These are phyloP conservation scores for Leccinellum rugosiceps DNA, from an alignment of 768 basidiomycete species.

Conservation along the genomic window DNA sequence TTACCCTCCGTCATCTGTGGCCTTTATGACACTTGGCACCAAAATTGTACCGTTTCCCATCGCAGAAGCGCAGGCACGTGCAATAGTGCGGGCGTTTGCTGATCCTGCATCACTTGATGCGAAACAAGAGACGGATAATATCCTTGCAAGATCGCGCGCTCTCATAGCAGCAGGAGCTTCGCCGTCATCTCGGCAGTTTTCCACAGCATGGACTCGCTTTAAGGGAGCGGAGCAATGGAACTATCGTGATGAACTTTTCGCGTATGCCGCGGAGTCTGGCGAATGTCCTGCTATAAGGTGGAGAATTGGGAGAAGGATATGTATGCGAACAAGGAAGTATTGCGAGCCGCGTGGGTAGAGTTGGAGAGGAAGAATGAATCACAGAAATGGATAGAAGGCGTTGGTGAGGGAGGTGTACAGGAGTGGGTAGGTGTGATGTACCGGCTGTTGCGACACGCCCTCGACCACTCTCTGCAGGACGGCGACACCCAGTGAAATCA, in stretches of 20 bases:
- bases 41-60: constrained; percentile 72
- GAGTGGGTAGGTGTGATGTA: constrained; percentile 61
- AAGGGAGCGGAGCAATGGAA: constrained; percentile 55
- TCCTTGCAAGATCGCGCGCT: constrained; percentile 47
- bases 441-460: constrained; percentile 27
- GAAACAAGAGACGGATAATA: constrained; percentile 43
- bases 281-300: constrained; percentile 35
- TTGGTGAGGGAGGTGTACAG: constrained; percentile 52
- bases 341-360: constrained; percentile 57
- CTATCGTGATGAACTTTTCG: constrained; percentile 60
- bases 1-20: constrained; percentile 50
- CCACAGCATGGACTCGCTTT: constrained; percentile 57
- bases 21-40: constrained; percentile 61
- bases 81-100: constrained; percentile 53
- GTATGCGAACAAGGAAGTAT: constrained; percentile 43
- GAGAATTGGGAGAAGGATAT: constrained; percentile 58
- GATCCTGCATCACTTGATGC: constrained; percentile 49
- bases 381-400: constrained; percentile 55
- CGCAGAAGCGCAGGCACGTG: constrained; percentile 73
- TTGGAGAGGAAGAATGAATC: constrained; percentile 57
- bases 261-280: constrained; percentile 39
- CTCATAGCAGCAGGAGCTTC: constrained; percentile 36
- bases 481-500: no score
- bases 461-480: no score
- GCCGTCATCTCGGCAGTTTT: constrained; percentile 38